Evolutionary conservation across 2,329 filamentous ascomycete species (phyloP).

Genomic region (Remersonia thermophila): DNA sequence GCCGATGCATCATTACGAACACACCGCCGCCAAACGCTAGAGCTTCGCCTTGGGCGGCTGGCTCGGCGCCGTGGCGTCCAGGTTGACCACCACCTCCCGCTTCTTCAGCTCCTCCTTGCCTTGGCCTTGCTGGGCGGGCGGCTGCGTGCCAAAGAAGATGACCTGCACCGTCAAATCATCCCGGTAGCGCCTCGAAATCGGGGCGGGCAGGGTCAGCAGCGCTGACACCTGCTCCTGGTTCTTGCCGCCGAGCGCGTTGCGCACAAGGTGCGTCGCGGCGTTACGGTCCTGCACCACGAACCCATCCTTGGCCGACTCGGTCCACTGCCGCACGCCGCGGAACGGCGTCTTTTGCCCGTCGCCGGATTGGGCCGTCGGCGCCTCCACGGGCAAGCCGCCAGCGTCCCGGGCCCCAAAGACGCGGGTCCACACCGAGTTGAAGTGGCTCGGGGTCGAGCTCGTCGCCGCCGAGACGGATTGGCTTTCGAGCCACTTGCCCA

Average conservation of each 20-base stretch:
- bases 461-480: constrained; percentile 38
- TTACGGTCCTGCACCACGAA: constrained; percentile 95
- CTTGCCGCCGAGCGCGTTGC: constrained; percentile 87
- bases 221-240: constrained; percentile 91
- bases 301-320: constrained; percentile 60
- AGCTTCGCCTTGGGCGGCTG: constrained; percentile 19
- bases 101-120: constrained; percentile 31
- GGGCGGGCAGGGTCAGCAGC: constrained; percentile 78
- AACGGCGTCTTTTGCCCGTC: constrained; percentile 79
- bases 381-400: constrained; percentile 63
- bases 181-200: constrained; percentile 81
- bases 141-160: constrained; percentile 70
- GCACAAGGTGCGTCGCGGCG: constrained; percentile 85
- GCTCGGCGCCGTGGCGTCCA: constrained; percentile 64
- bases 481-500: constrained; percentile 90
- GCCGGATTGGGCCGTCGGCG: constrained; percentile 26
- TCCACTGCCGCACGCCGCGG: constrained; percentile 79
- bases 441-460: constrained; percentile 40
- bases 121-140: too few relatives aligned
- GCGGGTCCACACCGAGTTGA: constrained; percentile 57
- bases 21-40: constrained; percentile 2
- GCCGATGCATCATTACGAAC: too few relatives aligned
- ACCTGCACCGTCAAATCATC: constrained; percentile 96
- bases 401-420: constrained; percentile 41
- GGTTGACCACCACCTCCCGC: constrained; percentile 71